Conservation (phyloP, 495 filamentous ascomycete genomes). For the Xylaria grammica region DNA sequence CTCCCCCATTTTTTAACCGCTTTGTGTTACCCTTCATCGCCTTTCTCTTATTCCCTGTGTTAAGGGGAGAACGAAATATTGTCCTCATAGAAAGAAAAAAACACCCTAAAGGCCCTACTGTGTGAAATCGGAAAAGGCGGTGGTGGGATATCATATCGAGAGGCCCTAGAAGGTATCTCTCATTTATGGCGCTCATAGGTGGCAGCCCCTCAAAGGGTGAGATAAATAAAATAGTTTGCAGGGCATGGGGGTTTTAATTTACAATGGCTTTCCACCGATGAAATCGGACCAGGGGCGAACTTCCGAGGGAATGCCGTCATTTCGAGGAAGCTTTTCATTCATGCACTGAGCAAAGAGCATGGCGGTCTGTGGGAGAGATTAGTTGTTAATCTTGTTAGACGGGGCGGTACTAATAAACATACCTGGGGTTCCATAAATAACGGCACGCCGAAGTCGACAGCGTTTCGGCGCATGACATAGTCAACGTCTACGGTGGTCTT, state of each 20-base stretch:
- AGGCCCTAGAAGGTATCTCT: background rate
- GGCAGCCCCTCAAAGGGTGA: no score
- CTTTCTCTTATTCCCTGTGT: background rate
- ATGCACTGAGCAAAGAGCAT: constrained; percentile 95
- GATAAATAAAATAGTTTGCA: no score
- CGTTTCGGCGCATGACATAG: constrained; percentile 98
- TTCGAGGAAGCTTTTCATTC: constrained; percentile 88
- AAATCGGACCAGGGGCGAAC: constrained; percentile 95
- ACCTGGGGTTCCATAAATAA: constrained; percentile 99
- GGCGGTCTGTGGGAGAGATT: constrained; percentile 69
- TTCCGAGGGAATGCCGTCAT: constrained; percentile 82
- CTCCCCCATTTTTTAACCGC: background rate
- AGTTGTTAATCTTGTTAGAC: constrained; percentile 34
- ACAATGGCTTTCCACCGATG: constrained; percentile 88
- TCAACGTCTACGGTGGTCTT: constrained; percentile 89
- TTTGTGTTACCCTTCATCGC: background rate
- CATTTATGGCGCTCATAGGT: no score
- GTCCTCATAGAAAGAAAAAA: constrained; percentile 10
- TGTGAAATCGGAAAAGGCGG: background rate
- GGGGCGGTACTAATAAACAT: constrained; percentile 42
- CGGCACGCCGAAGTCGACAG: constrained; percentile 96
- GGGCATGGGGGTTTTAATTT: constrained; percentile 41
- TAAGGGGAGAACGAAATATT: constrained; percentile 18
- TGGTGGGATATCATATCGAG: constrained; percentile 1
- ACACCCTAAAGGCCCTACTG: background rate